Evolutionary conservation across 2,329 filamentous ascomycete genomes (phyloP).

Genomic region (Trichophyton rubrum): DNA sequence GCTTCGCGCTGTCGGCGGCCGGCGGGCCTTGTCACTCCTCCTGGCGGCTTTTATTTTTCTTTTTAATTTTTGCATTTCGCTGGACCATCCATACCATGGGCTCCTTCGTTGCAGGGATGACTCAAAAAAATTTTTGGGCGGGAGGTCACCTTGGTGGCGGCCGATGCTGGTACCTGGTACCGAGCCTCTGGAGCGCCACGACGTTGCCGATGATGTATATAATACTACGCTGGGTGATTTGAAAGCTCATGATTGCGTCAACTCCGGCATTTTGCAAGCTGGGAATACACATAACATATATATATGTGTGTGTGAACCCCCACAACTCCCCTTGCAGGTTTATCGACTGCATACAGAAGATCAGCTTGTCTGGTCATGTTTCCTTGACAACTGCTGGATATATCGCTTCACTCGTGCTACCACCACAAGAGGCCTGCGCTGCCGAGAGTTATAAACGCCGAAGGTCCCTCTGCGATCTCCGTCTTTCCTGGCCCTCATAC

Average conservation of each 20-base stretch:
- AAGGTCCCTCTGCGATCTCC: neutral
- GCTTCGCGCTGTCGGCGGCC: neutral
- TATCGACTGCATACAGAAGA: neutral
- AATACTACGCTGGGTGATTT: neutral
- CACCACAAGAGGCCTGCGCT: neutral
- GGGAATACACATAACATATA: neutral
- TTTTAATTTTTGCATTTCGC: too few relatives aligned
- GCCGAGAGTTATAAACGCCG: neutral
- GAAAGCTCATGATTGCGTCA: neutral
- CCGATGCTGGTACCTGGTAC: neutral
- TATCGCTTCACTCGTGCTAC: neutral
- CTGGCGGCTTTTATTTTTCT: too few relatives aligned
- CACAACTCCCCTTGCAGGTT: neutral
- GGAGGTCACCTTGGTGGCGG: neutral
- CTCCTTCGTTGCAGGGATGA: neutral
- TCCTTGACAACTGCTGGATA: neutral
- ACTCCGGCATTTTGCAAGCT: neutral
- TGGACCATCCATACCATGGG: too few relatives aligned
- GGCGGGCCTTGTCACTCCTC: neutral
- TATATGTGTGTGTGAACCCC: neutral
- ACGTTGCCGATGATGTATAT: neutral
- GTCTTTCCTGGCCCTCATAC: neutral
- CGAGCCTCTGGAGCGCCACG: neutral
- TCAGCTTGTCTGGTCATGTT: neutral
- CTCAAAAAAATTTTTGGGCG: neutral